Conservation (phyloP, 495 filamentous ascomycete genomes). For the Neurospora africana region DNA sequence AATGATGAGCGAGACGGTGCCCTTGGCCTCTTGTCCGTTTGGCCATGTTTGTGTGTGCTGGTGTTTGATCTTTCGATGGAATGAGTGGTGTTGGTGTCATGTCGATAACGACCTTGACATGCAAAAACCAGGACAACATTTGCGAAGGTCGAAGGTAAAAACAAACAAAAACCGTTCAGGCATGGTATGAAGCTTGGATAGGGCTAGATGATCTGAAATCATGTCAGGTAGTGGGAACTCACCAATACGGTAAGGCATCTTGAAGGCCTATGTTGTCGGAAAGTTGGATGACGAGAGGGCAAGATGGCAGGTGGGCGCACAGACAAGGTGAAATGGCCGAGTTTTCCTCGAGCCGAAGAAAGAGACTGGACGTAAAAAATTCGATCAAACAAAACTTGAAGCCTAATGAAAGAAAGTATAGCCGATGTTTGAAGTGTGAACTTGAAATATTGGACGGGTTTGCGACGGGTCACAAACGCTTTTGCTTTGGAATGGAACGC, state of each 20-base stretch:
- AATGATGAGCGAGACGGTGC: background rate
- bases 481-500: background rate
- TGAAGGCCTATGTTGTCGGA: background rate
- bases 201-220: background rate
- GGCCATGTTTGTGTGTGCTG: background rate
- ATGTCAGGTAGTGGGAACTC: slow-evolving; percentile 7
- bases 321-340: background rate
- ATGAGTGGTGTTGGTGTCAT: background rate
- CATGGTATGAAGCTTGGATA: background rate
- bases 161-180: background rate
- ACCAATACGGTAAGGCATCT: slow-evolving; percentile 31
- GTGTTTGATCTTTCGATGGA: background rate
- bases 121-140: background rate
- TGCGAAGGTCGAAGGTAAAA: background rate
- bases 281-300: background rate
- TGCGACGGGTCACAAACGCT: background rate
- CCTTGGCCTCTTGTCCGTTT: background rate
- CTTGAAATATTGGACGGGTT: background rate
- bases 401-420: background rate
- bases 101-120: background rate
- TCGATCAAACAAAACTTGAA: background rate
- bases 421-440: background rate
- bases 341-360: background rate
- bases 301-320: background rate
- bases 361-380: too few species aligned